Evolutionary conservation across 164 flowering plant species (phyloP), one percentile per base, ranked within the genome.

Genomic region (Vitis labrusca): DNA sequence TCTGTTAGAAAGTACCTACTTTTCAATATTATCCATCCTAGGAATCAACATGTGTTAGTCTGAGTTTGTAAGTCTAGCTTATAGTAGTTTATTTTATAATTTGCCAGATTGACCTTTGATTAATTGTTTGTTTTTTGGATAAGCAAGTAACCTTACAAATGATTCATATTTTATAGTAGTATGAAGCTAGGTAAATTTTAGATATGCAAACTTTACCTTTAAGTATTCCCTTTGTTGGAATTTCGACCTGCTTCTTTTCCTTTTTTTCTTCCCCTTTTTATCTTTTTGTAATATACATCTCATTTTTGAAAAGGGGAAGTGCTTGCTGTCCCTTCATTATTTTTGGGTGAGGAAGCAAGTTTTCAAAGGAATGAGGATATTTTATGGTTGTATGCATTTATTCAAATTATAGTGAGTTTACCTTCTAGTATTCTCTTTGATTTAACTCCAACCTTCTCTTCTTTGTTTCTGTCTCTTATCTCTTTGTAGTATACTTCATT

Each of bases 401-500:
- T 37, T 37, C 44, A 23, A 23, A 23, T 23, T 23, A 6, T 37
- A 37, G 44, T 37, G 7, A 6, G 44, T 37, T 37, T 37, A 37
- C 44, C 5, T 3, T 6, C 44, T 0, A 37, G 44, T 37, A 37
- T 37, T 37, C 44, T 53, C 8, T 53, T 53, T 53, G 15, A 5
- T 64, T 1, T n/a, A 50, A 50, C 14, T 10, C 13, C 52, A 62
- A 9, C 23, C 10, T 54, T 50, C 30, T 8, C 4, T 52, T 56
- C 16, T 54, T 1, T 32, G 1, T 50, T 30, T 56, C 61, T 16
- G 50, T 61, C 10, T 73, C 50, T 30, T 63, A 6, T 62, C 50
- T 30, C 29, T 65, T 47, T 85, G 74, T 73, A 95, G 99, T 93
- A 91, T 72, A 66, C 85, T 59, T 76, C 92, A 69, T 60, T 95